Evolutionary conservation across 176 grass and related monocot genomes (phyloP).

Genomic region (Aegilops speltoides): DNA sequence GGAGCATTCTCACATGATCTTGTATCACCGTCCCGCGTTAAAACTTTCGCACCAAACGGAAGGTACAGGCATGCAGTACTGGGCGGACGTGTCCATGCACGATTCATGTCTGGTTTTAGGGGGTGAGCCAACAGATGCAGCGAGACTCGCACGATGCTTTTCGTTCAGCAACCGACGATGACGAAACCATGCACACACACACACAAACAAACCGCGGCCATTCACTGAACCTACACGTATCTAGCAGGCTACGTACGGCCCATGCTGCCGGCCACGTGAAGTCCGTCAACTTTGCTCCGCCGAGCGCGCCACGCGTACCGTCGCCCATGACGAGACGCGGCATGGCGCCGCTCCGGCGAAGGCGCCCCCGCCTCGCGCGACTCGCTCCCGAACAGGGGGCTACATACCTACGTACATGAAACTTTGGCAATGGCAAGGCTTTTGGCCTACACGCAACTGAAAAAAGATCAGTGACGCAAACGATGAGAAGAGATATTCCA

Average conservation of each 20-base stretch:
- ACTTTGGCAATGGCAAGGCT: background rate
- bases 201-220: constrained; percentile 15
- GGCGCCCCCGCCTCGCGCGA: background rate
- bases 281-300: background rate
- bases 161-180: background rate
- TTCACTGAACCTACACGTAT: background rate
- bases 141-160: background rate
- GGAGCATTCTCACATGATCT: background rate
- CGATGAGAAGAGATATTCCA: background rate
- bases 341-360: background rate
- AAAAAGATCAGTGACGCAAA: constrained; percentile 1
- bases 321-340: background rate
- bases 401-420: background rate
- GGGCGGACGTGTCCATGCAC: too few species aligned
- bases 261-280: constrained; percentile 3
- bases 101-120: background rate
- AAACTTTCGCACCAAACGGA: background rate
- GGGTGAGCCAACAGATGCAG: background rate
- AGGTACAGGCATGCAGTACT: too few species aligned
- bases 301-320: constrained; percentile 16
- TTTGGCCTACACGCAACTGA: constrained; percentile 25
- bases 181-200: background rate
- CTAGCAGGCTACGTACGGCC: too few species aligned
- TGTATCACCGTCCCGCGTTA: background rate
- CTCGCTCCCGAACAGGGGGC: background rate